Conservation (phyloP, 1,284 basidiomycete genomes). For the Pterulicium gracile region DNA sequence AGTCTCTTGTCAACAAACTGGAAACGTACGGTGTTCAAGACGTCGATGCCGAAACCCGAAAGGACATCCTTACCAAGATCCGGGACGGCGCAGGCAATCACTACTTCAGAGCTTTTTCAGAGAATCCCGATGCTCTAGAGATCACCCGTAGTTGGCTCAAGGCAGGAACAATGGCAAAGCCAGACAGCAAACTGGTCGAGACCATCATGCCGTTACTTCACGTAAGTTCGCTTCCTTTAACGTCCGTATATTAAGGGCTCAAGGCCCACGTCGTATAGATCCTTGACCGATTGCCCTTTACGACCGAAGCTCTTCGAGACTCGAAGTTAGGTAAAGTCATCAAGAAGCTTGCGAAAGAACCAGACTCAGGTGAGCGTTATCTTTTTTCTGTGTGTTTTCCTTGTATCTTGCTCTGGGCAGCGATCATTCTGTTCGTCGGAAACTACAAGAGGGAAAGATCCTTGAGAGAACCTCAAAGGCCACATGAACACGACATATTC, state of each 20-base stretch:
- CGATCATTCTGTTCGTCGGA: neutral
- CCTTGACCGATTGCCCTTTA: conserved; percentile 69
- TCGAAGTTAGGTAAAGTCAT: conserved; percentile 72
- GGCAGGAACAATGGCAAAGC: conserved; percentile 43
- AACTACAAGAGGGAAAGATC: too few species aligned
- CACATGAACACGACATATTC: neutral
- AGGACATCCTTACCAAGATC: conserved; percentile 66
- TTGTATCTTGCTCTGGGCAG: conserved; percentile 17
- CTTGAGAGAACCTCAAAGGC: too few species aligned
- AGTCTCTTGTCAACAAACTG: conserved; percentile 41
- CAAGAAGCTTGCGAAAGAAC: conserved; percentile 59
- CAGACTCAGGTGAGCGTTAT: conserved; percentile 52
- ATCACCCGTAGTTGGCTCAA: conserved; percentile 72
- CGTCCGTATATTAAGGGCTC: too few species aligned
- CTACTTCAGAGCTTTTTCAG: conserved; percentile 75
- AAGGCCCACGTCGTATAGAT: conserved; percentile 43
- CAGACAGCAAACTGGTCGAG: conserved; percentile 47
- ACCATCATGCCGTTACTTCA: conserved; percentile 76
- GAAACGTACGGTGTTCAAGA: conserved; percentile 48
- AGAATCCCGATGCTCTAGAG: conserved; percentile 60
- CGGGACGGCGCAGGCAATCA: conserved; percentile 74
- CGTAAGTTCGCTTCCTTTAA: too few species aligned
- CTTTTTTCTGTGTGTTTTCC: conserved; percentile 12
- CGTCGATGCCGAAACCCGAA: conserved; percentile 46
- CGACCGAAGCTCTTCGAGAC: conserved; percentile 49